Base-by-base conservation (phyloP, 164 flowering plant genomes). In the Piper longum region DNA sequence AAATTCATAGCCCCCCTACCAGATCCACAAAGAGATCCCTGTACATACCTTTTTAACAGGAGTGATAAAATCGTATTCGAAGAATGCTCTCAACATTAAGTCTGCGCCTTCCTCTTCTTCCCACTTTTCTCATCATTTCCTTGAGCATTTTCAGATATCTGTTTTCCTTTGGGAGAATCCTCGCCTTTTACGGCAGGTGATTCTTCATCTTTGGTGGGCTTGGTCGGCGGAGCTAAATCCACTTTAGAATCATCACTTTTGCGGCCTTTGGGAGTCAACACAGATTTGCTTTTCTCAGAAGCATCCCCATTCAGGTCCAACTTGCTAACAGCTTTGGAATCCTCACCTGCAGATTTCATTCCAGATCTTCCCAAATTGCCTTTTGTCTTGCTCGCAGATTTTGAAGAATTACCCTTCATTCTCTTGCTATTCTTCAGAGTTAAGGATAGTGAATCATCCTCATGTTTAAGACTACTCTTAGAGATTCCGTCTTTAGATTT, bases 401-500 rank as follows among this genome's bases (percentile, higher is more conserved):
- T 71, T 17, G 66, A 60, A 0, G 63, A 19, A 8, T 55, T 69
- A 13, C 61, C 63, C n/a, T 67, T 64, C 41, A 63, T 42, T 45
- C 64, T 71, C 57, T 19, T 16, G 2, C 54, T 36, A 0, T 42
- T 11, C 43, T 64, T 71, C 3, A 59, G 58, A 18, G 44, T 64
- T 17, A 54, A 63, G 59, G 74, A 75, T 43, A 60, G 55, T 7
- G 74, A 69, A 3, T 55, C 66, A 61, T 70, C 75, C 67, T 77
- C 73, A 17, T 65, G 54, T 67, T 75, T 76, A 42, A 72, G 70
- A 48, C 71, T 69, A 48, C 66, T 68, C 59, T 67, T 76, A 3
- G 70, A 55, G 19, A 74, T 7, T 55, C 72, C 68, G n/a, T 62
- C 67, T 72, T 75, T 81, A 43, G 72, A 66, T 66, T 75, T 77